phyloP scores from a whole-genome alignment of 371 early-diverging fungal species.

The Haplosporangium sp. region DNA sequence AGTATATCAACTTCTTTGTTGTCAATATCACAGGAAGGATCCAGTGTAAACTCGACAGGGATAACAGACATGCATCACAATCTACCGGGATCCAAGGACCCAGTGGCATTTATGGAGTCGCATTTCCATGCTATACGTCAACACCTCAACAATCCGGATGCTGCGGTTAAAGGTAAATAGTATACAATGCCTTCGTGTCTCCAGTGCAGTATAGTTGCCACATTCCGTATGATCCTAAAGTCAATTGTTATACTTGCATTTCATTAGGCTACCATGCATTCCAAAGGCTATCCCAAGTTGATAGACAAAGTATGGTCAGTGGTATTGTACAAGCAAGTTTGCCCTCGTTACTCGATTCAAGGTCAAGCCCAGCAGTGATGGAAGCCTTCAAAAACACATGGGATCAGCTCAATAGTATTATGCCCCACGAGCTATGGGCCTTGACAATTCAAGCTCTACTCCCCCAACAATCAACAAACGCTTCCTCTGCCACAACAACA shows the following conservation, averaged over 20 bases:
- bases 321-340: slow-evolving; percentile 26
- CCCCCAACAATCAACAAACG: not conserved
- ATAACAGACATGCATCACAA: not conserved
- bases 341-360: slow-evolving; percentile 40
- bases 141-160: slow-evolving; percentile 32
- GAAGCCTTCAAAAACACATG: slow-evolving; percentile 55
- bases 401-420: slow-evolving; percentile 50
- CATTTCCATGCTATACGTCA: slow-evolving; percentile 27
- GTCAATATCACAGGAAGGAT: not conserved
- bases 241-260: not conserved
- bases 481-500: not conserved
- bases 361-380: slow-evolving; percentile 33
- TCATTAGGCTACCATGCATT: slow-evolving; percentile 38
- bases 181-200: no score
- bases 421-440: slow-evolving; percentile 54
- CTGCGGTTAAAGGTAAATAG: slow-evolving; percentile 38
- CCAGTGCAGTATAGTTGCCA: no score
- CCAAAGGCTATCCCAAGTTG: slow-evolving; percentile 35
- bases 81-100: slow-evolving; percentile 3
- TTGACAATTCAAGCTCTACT: slow-evolving; percentile 44
- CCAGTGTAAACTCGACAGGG: not conserved
- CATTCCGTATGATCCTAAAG: not conserved
- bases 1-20: slow-evolving; percentile 11
- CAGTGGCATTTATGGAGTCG: not conserved
- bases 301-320: slow-evolving; percentile 28